phyloP scores from a whole-genome alignment of 257 asterid species.

The Forsythia viridissima region DNA sequence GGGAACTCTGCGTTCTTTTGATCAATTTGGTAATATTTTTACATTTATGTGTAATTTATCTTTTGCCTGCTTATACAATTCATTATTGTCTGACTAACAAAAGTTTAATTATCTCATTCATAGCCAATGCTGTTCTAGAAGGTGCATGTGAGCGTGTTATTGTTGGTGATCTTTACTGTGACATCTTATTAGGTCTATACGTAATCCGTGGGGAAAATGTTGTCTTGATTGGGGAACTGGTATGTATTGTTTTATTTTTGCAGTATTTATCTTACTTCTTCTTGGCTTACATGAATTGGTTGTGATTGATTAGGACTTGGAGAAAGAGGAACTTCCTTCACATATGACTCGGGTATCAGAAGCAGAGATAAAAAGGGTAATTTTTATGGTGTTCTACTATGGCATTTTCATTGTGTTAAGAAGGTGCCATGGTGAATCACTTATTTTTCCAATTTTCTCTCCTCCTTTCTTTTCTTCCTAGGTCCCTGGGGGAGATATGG shows the following conservation, averaged over 20 bases:
- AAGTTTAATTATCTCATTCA: slow-evolving; percentile 20
- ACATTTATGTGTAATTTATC: slow-evolving; percentile 12
- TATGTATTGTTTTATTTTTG: slow-evolving; percentile 32
- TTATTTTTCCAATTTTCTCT: neutral
- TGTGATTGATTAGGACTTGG: slow-evolving; percentile 63
- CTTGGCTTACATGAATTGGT: slow-evolving; percentile 12
- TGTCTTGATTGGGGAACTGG: slow-evolving; percentile 98
- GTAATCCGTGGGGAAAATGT: slow-evolving; percentile 98
- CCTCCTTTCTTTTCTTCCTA: neutral
- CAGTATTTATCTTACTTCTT: neutral
- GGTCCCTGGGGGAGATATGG: neutral
- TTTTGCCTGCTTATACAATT: neutral
- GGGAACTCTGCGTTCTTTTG: slow-evolving; percentile 78
- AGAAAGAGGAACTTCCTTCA: slow-evolving; percentile 84
- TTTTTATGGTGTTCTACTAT: neutral
- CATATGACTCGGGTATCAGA: slow-evolving; percentile 80
- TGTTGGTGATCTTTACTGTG: slow-evolving; percentile 92
- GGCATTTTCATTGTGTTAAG: neutral
- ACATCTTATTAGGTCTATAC: slow-evolving; percentile 86
- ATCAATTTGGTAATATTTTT: slow-evolving; percentile 69
- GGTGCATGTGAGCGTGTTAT: slow-evolving; percentile 93
- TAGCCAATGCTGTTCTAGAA: slow-evolving; percentile 98
- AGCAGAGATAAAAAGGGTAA: slow-evolving; percentile 82
- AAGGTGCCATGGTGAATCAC: neutral
- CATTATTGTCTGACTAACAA: slow-evolving; percentile 22